Evolutionary conservation across 2,329 filamentous ascomycete genomes (phyloP).

Genomic region (Fusarium sp.): DNA sequence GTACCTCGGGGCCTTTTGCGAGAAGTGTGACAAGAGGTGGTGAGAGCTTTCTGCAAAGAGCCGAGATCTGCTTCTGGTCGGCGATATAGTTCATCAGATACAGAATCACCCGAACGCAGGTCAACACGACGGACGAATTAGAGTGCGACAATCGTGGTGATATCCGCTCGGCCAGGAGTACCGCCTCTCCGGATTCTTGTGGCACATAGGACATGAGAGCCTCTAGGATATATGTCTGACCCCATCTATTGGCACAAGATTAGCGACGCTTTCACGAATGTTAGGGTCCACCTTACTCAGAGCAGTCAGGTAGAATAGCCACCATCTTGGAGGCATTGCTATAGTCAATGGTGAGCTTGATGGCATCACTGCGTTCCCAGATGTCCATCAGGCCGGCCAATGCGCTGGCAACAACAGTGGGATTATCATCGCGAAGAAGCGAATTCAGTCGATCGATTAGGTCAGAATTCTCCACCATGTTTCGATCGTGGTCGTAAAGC

Average conservation of each 20-base stretch:
- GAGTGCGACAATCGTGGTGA: conserved; percentile 95
- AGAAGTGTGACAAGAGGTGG: conserved; percentile 94
- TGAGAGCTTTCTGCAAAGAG: conserved; percentile 90
- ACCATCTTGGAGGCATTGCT: conserved; percentile 98
- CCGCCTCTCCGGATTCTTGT: conserved; percentile 87
- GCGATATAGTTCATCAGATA: conserved; percentile 99
- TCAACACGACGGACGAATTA: conserved; percentile 95
- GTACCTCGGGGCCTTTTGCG: conserved; percentile 97
- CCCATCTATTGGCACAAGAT: conserved; percentile 74
- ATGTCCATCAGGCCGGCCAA: conserved; percentile 94
- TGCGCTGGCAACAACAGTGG: conserved; percentile 95
- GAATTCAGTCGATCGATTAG: conserved; percentile 91
- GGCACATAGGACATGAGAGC: conserved; percentile 98
- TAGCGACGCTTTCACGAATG: conserved; percentile 7
- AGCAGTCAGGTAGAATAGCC: conserved; percentile 94
- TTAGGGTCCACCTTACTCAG: conserved; percentile 76
- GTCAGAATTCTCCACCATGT: conserved; percentile 89
- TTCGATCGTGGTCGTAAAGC: conserved; percentile 94
- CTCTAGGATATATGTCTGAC: conserved; percentile 97
- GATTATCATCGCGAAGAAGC: conserved; percentile 94
- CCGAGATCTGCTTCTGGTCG: conserved; percentile 87
- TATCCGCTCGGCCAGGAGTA: conserved; percentile 91
- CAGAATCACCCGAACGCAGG: conserved; percentile 93
- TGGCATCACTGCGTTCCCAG: conserved; percentile 96
- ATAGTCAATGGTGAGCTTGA: conserved; percentile 98